These are phyloP conservation scores for Coemansia reversa DNA, from an alignment of 192 early-diverging fungal genomes.

Conservation along the genomic window DNA sequence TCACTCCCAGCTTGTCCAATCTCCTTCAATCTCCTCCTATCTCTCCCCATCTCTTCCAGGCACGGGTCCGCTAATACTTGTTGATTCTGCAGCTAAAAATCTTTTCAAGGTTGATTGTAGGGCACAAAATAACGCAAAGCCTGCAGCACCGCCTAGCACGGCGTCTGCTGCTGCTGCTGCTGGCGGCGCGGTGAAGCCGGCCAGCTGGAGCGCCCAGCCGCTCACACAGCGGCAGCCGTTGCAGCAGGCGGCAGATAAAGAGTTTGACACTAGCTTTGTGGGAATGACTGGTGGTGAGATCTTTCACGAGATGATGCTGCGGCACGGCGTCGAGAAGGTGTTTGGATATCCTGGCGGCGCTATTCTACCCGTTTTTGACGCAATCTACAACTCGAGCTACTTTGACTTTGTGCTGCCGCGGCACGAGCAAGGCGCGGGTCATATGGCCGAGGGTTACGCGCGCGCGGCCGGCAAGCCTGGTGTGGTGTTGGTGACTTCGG, in stretches of 20 bases:
- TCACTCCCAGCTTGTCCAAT: background rate
- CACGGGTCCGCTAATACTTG: background rate
- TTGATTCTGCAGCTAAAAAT: conserved; percentile 1
- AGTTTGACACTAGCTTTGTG: conserved; percentile 80
- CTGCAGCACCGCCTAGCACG: conserved; percentile 14
- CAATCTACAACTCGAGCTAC: conserved; percentile 92
- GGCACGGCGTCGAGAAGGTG: conserved; percentile 87
- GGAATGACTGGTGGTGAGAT: conserved; percentile 97
- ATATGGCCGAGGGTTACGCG: conserved; percentile 98
- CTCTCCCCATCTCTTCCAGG: background rate
- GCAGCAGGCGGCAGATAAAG: conserved; percentile 37
- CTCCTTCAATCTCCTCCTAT: background rate
- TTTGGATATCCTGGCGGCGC: conserved; percentile 99
- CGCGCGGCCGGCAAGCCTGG: conserved; percentile 71
- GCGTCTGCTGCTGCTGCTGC: conserved; percentile 13
- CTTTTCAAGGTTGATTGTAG: conserved; percentile 12
- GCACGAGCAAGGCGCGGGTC: conserved; percentile 98
- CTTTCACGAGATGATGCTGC: conserved; percentile 99
- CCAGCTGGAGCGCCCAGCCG: conserved; percentile 12
- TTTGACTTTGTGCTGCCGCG: conserved; percentile 96
- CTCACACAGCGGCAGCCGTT: conserved; percentile 4
- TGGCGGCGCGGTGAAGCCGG: conserved; percentile 7
- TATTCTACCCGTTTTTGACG: conserved; percentile 98
- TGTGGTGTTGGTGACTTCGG: conserved; percentile 81
- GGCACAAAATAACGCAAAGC: conserved; percentile 33